phyloP scores from a whole-genome alignment of 768 basidiomycete species.

The Infundibulicybe gibba region DNA sequence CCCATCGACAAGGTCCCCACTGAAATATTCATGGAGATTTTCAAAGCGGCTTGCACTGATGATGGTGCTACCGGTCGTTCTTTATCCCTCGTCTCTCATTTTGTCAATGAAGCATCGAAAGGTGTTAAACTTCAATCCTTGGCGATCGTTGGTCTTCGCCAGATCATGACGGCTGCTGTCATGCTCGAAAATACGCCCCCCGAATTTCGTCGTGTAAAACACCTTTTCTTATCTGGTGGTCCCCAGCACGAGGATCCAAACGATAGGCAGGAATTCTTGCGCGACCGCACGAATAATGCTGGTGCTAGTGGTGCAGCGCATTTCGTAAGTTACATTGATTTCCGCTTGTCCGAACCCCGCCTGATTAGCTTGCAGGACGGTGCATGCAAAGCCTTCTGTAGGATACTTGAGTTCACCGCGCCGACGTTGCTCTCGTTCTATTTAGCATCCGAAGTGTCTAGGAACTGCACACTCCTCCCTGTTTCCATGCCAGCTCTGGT shows the following conservation, averaged over 20 bases:
- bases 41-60: constrained; percentile 30
- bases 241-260: constrained; percentile 6
- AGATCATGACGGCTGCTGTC: constrained; percentile 19
- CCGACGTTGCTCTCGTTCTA: constrained; percentile 18
- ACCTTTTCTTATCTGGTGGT: constrained; percentile 22
- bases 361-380: neutral
- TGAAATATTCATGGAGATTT: constrained; percentile 25
- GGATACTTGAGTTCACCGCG: constrained; percentile 14
- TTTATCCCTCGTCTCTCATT: constrained; percentile 29
- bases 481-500: constrained; percentile 18
- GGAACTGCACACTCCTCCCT: constrained; percentile 12
- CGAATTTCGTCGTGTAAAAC: constrained; percentile 18
- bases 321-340: no score
- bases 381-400: constrained; percentile 11
- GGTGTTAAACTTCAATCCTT: constrained; percentile 24
- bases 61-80: constrained; percentile 30
- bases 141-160: constrained; percentile 17
- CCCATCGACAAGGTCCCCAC: constrained; percentile 14
- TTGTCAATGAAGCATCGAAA: constrained; percentile 19
- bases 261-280: constrained; percentile 2
- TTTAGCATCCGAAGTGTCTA: constrained; percentile 16
- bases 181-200: constrained; percentile 16
- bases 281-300: constrained; percentile 3
- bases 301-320: constrained; percentile 7
- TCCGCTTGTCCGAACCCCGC: neutral